phyloP scores from a whole-genome alignment of 2,329 filamentous ascomycete species.

The Beauveria sp. region DNA sequence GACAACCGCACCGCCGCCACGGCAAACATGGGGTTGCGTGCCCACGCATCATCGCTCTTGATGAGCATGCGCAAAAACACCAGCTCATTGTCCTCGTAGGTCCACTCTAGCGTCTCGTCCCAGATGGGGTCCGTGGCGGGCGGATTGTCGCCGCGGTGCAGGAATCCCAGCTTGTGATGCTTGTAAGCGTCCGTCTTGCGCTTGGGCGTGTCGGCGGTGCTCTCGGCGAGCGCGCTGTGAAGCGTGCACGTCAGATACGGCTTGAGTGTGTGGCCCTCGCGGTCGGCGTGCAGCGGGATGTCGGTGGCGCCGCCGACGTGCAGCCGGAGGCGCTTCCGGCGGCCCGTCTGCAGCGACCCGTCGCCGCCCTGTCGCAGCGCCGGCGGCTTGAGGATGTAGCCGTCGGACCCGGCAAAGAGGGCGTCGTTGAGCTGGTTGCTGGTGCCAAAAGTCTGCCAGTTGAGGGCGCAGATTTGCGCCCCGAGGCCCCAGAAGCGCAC shows the following conservation, averaged over 20 bases:
- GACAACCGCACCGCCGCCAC: conserved; percentile 52
- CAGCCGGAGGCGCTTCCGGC: conserved; percentile 44
- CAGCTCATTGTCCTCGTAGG: conserved; percentile 59
- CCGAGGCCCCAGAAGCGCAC: conserved; percentile 59
- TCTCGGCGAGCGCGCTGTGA: conserved; percentile 47
- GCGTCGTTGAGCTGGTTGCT: conserved; percentile 63
- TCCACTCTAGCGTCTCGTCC: conserved; percentile 61
- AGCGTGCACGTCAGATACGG: conserved; percentile 61
- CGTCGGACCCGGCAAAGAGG: conserved; percentile 56
- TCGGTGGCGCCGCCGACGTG: conserved; percentile 56
- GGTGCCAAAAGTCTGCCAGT: conserved; percentile 61
- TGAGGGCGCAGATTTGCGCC: conserved; percentile 62
- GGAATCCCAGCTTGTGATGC: conserved; percentile 47
- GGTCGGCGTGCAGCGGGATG: conserved; percentile 45
- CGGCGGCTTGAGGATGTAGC: conserved; percentile 58
- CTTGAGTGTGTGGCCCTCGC: conserved; percentile 45
- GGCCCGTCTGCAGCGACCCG: conserved; percentile 38
- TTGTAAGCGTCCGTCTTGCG: conserved; percentile 55
- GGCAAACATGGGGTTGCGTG: conserved; percentile 53
- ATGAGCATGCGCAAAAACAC: conserved; percentile 57
- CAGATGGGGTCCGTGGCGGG: conserved; percentile 54
- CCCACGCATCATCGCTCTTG: conserved; percentile 59
- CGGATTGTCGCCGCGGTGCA: conserved; percentile 52
- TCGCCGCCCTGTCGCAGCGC: conserved; percentile 48
- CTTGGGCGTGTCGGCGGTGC: conserved; percentile 40